These are phyloP conservation scores for Quercus bicolor DNA, from an alignment of 306 rosid genomes.

Conservation along the genomic window DNA sequence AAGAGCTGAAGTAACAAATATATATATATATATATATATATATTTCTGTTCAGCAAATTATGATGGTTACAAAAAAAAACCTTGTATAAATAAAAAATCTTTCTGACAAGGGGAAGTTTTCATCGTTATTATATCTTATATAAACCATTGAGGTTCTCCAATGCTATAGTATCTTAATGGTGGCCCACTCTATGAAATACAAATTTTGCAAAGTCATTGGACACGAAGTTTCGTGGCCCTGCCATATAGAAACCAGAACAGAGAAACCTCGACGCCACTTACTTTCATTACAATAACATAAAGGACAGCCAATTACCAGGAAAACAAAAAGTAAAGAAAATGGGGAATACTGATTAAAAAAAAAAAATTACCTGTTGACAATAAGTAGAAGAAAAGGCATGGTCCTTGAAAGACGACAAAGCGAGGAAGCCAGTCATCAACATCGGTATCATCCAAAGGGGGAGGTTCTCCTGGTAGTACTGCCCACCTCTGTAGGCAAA, in stretches of 20 bases:
- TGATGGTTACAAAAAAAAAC: neutral
- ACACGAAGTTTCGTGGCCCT: neutral
- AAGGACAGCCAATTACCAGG: neutral
- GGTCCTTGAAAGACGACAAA: slow-evolving; percentile 75
- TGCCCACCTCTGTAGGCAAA: slow-evolving; percentile 61
- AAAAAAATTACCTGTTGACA: slow-evolving; percentile 56
- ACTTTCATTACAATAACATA: neutral
- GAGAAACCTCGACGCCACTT: neutral
- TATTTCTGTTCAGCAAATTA: neutral
- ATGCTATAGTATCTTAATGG: neutral
- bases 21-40: neutral
- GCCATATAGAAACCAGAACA: neutral
- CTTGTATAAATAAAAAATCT: neutral
- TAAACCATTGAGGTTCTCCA: neutral
- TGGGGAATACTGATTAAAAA: neutral
- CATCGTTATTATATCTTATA: neutral
- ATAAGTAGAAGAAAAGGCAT: slow-evolving; percentile 65
- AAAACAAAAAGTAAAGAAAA: neutral
- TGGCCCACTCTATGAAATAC: neutral
- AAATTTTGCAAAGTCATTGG: neutral
- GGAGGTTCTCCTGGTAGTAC: slow-evolving; percentile 85
- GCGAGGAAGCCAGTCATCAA: slow-evolving; percentile 95
- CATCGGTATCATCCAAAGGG: slow-evolving; percentile 66
- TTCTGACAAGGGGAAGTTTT: neutral
- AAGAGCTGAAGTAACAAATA: neutral